Percentiles rank a stretch among this genome's conserved stretches.
Evolutionary conservation across 192 early-diverging fungal species (phyloP).

Genomic region (Allomyces javanicus): DNA sequence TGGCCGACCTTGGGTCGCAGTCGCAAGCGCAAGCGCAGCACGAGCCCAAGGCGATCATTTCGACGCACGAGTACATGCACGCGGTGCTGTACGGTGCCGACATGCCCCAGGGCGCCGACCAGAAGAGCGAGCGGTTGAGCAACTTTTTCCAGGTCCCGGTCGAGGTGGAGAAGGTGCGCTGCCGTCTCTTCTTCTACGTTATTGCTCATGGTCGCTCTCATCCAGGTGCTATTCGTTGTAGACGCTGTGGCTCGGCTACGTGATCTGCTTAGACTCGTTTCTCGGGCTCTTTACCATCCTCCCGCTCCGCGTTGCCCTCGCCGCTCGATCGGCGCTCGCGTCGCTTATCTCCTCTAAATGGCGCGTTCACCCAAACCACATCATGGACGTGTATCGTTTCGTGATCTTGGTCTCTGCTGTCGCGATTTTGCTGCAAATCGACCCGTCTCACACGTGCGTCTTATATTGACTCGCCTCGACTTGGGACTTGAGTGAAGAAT

Average conservation of each 20-base stretch:
- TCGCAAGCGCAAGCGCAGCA: too few relatives aligned
- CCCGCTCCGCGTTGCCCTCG: conserved; percentile 62
- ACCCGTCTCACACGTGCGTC: not conserved
- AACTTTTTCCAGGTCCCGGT: conserved; percentile 75
- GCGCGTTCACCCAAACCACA: conserved; percentile 14
- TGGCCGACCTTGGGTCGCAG: too few relatives aligned
- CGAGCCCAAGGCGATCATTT: too few relatives aligned
- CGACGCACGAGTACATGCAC: not conserved
- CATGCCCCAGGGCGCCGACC: conserved; percentile 14
- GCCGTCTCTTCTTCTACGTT: not conserved
- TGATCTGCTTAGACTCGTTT: conserved; percentile 88
- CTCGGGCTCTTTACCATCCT: conserved; percentile 87
- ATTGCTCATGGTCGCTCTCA: not conserved
- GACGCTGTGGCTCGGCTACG: conserved; percentile 75
- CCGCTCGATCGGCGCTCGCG: conserved; percentile 20
- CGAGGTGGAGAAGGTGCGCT: conserved; percentile 63
- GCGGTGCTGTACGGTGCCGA: not conserved
- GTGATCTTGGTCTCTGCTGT: not conserved
- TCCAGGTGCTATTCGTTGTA: conserved; percentile 5
- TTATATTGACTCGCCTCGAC: not conserved
- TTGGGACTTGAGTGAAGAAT: conserved; percentile 48
- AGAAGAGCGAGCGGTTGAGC: conserved; percentile 68
- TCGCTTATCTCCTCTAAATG: not conserved
- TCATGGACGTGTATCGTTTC: conserved; percentile 10
- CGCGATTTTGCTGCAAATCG: conserved; percentile 1